Base-by-base conservation (phyloP, 148 eudicot species). In the Cornus florida region DNA sequence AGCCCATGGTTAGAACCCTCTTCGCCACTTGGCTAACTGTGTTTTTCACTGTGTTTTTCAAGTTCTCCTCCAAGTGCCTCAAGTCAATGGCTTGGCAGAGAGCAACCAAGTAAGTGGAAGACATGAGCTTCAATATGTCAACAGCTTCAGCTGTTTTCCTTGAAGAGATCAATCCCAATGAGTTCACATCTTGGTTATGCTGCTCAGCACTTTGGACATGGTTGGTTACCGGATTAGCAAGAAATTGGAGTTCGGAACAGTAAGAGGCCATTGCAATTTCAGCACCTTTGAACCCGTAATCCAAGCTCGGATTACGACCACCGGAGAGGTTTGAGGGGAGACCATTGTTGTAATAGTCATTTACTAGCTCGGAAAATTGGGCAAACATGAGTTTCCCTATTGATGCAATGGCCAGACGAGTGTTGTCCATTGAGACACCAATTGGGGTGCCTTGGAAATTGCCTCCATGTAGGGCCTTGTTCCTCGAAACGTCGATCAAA, bases 391-490 rank as follows among this genome's bases (percentile, higher is more conserved):
- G 80, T 33, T 84, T 84, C 2, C 83, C 83, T 3, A 84, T 80
- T 1, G 86, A 16, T 19, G 86, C 86, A 7, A 84, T 72, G 33
- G 86, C 86, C 0, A 84, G 69, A 5, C 86, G 39, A 48, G 86
- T 84, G 57, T 84, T 84, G 53, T 84, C 86, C 86, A 84, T 84
- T 16, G 86, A 84, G 8, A 84, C 86, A 9, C 86, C 86, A 10
- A 84, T 77, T 5, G 86, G 86, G 13, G 86, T 84, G 4, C 86
- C 86, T 50, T 84, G 86, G 86, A 84, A 84, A 75, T 84, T 84
- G 1, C 86, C 83, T 17, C 83, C 80, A 22, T 80, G 83, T 4
- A 80, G 19, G 53, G 83, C 81, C 78, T 84, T 84, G 33, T 77
- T 80, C 33, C 83, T 48, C 0, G 83, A 80, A 4, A 84, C 83